Percentiles rank a stretch among this genome's conserved stretches.
Conservation (phyloP, 2,329 filamentous ascomycete species). For the Elsinoe fawcettii region DNA sequence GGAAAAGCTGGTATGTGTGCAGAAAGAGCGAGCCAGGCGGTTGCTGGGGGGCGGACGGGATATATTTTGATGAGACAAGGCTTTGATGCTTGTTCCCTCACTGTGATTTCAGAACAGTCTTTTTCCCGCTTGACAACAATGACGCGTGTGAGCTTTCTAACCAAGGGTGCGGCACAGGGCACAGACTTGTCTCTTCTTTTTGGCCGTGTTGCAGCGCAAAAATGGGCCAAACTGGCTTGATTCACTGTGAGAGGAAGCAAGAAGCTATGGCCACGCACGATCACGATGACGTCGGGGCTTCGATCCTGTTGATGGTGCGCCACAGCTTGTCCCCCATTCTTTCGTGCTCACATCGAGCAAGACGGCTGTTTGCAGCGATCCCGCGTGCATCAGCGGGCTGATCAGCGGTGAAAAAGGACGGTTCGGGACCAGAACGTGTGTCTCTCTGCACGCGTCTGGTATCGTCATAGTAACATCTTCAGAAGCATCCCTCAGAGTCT, state of each 20-base stretch:
- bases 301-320: slow-evolving; percentile 1
- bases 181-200: not conserved
- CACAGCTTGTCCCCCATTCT: not conserved
- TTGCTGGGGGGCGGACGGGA: not conserved
- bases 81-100: not conserved
- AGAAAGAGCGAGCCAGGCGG: slow-evolving; percentile 1
- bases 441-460: not conserved
- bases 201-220: not conserved
- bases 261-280: not conserved
- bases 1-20: not conserved
- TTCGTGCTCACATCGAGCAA: not conserved
- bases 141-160: not conserved
- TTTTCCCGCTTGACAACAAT: slow-evolving; percentile 6
- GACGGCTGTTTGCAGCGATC: slow-evolving; percentile 2
- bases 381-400: not conserved
- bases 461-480: slow-evolving; percentile 14
- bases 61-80: not conserved
- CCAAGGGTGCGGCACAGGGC: not conserved
- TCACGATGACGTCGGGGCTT: slow-evolving; percentile 6
- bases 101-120: not conserved
- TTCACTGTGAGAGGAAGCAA: not conserved
- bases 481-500: slow-evolving; percentile 4
- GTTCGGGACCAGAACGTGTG: slow-evolving; percentile 1
- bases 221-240: not conserved
- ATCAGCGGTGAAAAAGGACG: not conserved